Conservation (phyloP, 1,284 basidiomycete species). For the Tilletiopsis washingtonensis region DNA sequence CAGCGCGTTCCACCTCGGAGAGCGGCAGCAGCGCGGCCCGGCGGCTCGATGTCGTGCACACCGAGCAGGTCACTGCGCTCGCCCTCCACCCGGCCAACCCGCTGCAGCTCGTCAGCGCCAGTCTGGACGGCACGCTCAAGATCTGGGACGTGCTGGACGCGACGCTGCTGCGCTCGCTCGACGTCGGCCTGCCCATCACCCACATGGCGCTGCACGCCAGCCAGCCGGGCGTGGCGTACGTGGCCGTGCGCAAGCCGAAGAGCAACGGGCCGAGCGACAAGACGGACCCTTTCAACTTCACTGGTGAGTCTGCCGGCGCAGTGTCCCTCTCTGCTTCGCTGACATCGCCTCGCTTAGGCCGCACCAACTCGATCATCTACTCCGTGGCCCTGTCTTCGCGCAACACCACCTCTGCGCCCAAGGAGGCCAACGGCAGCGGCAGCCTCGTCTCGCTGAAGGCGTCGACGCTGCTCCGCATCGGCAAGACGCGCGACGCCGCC, state of each 20-base stretch:
- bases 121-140: constrained; percentile 72
- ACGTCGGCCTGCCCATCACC: constrained; percentile 60
- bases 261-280: constrained; percentile 9
- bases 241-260: constrained; percentile 57
- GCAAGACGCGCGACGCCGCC: constrained; percentile 48
- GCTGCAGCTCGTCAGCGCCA: constrained; percentile 80
- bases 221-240: constrained; percentile 60
- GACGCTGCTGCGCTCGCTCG: constrained; percentile 57
- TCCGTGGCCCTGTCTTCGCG: background rate
- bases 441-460: constrained; percentile 11
- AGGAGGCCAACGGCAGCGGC: background rate
- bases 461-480: constrained; percentile 53
- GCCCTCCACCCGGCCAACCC: constrained; percentile 75
- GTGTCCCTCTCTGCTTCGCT: background rate
- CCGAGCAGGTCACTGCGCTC: constrained; percentile 56
- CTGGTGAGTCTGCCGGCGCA: background rate
- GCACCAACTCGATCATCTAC: constrained; percentile 25
- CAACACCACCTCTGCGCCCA: constrained; percentile 5
- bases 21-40: background rate
- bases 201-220: constrained; percentile 63
- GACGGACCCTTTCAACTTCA: background rate
- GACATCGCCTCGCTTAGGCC: background rate
- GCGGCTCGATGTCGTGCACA: constrained; percentile 14
- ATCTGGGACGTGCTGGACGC: constrained; percentile 93
- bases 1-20: constrained; percentile 3